Evolutionary conservation across 192 early-diverging fungal species (phyloP).

Genomic region (Coemansia guatemalensis): DNA sequence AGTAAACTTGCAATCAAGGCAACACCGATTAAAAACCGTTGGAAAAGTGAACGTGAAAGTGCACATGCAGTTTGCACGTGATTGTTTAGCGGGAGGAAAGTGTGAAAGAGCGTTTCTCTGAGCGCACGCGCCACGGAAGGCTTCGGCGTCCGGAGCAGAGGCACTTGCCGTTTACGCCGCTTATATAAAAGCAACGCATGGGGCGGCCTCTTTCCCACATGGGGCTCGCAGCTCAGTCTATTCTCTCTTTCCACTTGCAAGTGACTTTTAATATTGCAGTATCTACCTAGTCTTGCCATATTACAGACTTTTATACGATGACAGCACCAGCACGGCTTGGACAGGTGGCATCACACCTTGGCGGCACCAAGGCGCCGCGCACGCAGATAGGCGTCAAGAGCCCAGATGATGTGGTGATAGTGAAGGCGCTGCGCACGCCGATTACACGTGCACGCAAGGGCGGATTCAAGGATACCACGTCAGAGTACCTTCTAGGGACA

Average conservation of each 20-base stretch:
- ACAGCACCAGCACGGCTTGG: constrained; percentile 36
- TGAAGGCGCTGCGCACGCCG: constrained; percentile 84
- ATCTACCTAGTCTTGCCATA: background rate
- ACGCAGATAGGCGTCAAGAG: constrained; percentile 69
- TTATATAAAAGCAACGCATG: constrained; percentile 3
- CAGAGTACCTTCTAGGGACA: constrained; percentile 74
- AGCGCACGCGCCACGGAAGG: background rate
- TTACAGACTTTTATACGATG: constrained; percentile 17
- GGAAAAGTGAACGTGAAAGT: background rate
- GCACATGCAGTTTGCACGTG: constrained; percentile 6
- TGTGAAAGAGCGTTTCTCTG: constrained; percentile 4
- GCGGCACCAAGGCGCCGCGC: constrained; percentile 41
- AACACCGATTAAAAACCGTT: too few relatives aligned
- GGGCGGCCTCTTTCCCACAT: background rate
- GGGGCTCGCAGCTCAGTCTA: background rate
- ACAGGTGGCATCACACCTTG: constrained; percentile 53
- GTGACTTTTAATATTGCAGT: background rate
- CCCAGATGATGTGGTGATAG: constrained; percentile 92
- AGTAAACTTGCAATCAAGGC: background rate
- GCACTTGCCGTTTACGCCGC: too few relatives aligned
- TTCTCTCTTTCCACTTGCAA: background rate
- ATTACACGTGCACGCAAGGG: constrained; percentile 90
- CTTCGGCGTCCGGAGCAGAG: too few relatives aligned
- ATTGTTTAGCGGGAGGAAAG: constrained; percentile 1
- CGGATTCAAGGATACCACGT: constrained; percentile 86